Evolutionary conservation across 805 yeast genomes (phyloP), one percentile per base, ranked within the genome.

Genomic region (Candida ortonii): DNA sequence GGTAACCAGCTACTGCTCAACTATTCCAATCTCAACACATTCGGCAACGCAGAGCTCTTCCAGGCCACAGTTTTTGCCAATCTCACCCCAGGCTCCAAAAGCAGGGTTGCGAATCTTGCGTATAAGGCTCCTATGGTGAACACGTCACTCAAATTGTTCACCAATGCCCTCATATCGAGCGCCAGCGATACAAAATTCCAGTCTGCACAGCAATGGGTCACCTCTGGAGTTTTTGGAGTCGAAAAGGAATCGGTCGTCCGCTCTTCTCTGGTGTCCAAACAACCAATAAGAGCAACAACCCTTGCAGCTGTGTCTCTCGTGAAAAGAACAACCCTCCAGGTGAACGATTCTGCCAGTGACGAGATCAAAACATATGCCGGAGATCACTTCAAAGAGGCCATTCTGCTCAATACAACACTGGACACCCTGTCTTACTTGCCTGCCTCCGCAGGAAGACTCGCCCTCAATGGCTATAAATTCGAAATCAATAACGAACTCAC

Each of bases 1-100:
- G 63, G 64, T 12, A 59, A 67, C 16, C 43, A 63, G 6, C 37
- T 61, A 20, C 59, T 57, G 13, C 36, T 61, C 16, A 54, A 57
- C 29, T 65, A 63, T 41, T 44, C 59, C 3, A 64, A 70, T 42
- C 61, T 63, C 41, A 81, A 81, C 50, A 62, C 73, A 7, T 70
- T 80, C 44, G 87, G 84, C 4, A 81, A 80, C n/a, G 87, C 84
- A 11, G 89, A 82, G 52, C 62, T 62, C 6, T 47, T 83, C 11
- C 62, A 71, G 11, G 41, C 78, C 11, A 78, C 78, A 40, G 69
- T 75, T 43, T 53, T 40, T 39, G 59, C 67, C 39, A 67, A 70
- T 46, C 48, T 64, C 62, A 65, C 71, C 16, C 65, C 67, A 43
- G 88, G 76, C 32, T 56, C 69, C 26, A 71, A 61, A 52, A 61